phyloP scores from a whole-genome alignment of 208 protist genomes.

The Crithidia fasciculata region DNA sequence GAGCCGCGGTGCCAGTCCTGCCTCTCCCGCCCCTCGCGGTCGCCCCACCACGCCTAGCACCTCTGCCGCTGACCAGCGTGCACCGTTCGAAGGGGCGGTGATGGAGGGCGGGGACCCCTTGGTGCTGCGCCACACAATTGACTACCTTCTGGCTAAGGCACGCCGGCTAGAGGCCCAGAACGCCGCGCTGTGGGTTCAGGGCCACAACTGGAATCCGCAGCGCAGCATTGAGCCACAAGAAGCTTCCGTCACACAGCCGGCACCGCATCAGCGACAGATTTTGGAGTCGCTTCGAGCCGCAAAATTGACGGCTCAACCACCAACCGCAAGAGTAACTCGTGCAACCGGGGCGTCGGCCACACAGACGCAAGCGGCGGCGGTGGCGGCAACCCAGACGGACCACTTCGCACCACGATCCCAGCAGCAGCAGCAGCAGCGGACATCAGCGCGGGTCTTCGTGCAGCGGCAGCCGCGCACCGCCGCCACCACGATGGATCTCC shows the following conservation, averaged over 20 bases:
- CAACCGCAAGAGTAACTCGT: no score
- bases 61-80: not conserved
- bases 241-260: no score
- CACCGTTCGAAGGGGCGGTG: conserved; percentile 14
- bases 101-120: conserved; percentile 28
- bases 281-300: no score
- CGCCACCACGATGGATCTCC: not conserved
- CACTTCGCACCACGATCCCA: not conserved
- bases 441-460: conserved; percentile 1
- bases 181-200: conserved; percentile 26
- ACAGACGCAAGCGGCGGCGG: not conserved
- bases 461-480: conserved; percentile 5
- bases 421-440: not conserved
- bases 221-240: not conserved
- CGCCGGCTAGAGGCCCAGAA: conserved; percentile 32
- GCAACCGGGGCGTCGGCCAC: not conserved
- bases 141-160: conserved; percentile 33
- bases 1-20: conserved; percentile 5
- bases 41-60: not conserved
- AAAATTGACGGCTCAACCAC: no score
- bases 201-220: conserved; percentile 35
- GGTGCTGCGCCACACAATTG: conserved; percentile 31
- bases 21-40: not conserved
- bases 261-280: no score
- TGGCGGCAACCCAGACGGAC: not conserved